Percentiles rank a stretch among this genome's conserved stretches.
phyloP scores from a whole-genome alignment of 1,284 basidiomycete species.

The Cutaneotrichosporon sp. region DNA sequence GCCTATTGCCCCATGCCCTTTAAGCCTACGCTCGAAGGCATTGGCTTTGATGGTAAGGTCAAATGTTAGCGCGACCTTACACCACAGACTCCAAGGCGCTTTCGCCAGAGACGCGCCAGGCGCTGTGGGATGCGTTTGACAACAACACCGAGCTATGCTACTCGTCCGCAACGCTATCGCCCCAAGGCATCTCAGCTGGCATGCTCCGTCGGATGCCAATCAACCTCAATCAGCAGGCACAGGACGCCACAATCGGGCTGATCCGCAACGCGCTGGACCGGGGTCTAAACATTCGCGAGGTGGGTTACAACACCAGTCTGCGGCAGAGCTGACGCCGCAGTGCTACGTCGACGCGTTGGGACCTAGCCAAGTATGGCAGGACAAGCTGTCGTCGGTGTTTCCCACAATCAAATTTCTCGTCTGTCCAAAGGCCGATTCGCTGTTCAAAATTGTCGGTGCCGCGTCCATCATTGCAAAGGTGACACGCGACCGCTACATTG shows the following conservation, averaged over 20 bases:
- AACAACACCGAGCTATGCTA: constrained; percentile 30
- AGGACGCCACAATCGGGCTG: constrained; percentile 82
- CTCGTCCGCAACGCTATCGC: constrained; percentile 54
- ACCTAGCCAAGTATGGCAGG: constrained; percentile 75
- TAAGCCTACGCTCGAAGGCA: constrained; percentile 63
- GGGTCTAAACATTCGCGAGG: constrained; percentile 78
- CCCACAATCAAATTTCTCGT: constrained; percentile 83
- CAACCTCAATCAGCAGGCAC: constrained; percentile 89
- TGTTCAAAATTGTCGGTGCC: constrained; percentile 94
- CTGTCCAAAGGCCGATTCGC: constrained; percentile 84
- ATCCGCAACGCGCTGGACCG: constrained; percentile 75
- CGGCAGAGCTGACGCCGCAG: constrained; percentile 47
- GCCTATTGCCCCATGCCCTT: constrained; percentile 85
- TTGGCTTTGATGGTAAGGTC: constrained; percentile 76
- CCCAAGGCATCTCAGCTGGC: constrained; percentile 82
- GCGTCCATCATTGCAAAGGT: constrained; percentile 94
- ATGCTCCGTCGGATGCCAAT: constrained; percentile 80
- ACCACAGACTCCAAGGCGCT: constrained; percentile 75
- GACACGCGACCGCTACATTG: constrained; percentile 84
- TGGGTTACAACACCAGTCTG: constrained; percentile 32
- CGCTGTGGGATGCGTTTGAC: constrained; percentile 38
- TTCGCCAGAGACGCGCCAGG: constrained; percentile 63
- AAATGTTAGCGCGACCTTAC: background rate
- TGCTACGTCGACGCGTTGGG: constrained; percentile 96
- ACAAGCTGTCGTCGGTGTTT: constrained; percentile 70